phyloP scores from a whole-genome alignment of 2,329 filamentous ascomycete species.

The Bipolaris sorokiniana region DNA sequence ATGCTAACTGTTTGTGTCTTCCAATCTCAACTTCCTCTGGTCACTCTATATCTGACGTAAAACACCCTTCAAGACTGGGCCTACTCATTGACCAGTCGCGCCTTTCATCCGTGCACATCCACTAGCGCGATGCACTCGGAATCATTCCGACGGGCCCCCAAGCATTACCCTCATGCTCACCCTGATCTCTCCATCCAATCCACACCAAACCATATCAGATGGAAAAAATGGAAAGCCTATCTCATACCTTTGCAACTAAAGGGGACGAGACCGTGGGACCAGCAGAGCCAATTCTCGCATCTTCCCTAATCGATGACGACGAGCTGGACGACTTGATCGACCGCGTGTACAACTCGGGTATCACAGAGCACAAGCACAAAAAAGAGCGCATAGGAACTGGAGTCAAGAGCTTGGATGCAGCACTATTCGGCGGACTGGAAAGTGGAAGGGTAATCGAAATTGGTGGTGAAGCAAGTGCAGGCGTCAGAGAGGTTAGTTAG shows the following conservation, averaged over 20 bases:
- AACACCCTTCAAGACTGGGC: too few relatives aligned
- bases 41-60: too few relatives aligned
- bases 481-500: constrained; percentile 28
- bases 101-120: too few relatives aligned
- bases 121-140: too few relatives aligned
- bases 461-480: constrained; percentile 39
- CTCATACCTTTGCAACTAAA: not conserved
- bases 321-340: constrained; percentile 26
- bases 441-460: constrained; percentile 46
- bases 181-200: too few relatives aligned
- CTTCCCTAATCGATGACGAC: constrained; percentile 20
- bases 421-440: constrained; percentile 48
- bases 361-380: not conserved
- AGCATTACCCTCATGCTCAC: too few relatives aligned
- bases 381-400: constrained; percentile 28
- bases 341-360: constrained; percentile 2
- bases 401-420: constrained; percentile 43
- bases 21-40: too few relatives aligned
- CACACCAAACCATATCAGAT: too few relatives aligned
- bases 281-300: constrained; percentile 30
- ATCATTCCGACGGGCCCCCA: too few relatives aligned
- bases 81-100: too few relatives aligned
- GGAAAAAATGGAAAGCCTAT: not conserved
- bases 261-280: not conserved
- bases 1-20: too few relatives aligned